Conservation (phyloP, 345 rosid species). For the Clausena lansium region DNA sequence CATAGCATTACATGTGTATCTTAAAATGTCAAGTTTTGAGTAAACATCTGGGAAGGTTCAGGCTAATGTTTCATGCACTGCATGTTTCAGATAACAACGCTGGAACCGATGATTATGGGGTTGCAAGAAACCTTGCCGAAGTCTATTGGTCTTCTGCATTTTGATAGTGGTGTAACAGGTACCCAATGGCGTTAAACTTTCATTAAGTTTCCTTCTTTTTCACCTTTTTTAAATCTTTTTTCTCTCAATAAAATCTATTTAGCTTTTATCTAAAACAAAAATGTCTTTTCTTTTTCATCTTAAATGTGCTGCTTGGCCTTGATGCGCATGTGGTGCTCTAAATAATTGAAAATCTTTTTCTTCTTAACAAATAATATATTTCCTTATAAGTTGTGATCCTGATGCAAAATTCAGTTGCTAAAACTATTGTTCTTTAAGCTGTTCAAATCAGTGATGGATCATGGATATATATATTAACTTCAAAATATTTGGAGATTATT, state of each 20-base stretch:
- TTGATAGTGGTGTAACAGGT: constrained; percentile 96
- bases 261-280: no score
- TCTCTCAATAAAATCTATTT: no score
- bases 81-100: constrained; percentile 58
- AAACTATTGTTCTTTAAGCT: not conserved
- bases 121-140: constrained; percentile 92
- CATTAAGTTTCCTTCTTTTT: not conserved
- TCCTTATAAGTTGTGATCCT: not conserved
- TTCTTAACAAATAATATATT: not conserved
- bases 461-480: not conserved
- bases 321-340: not conserved
- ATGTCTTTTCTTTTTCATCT: not conserved
- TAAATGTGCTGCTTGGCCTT: not conserved
- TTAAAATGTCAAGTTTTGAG: not conserved
- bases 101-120: constrained; percentile 88
- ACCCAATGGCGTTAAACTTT: not conserved
- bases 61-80: constrained; percentile 17
- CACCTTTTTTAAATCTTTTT: no score
- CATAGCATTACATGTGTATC: not conserved
- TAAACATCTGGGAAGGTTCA: constrained; percentile 1
- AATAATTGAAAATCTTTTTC: not conserved
- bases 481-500: not conserved
- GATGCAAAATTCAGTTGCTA: not conserved
- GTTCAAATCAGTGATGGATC: not conserved
- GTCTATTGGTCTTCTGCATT: constrained; percentile 93